Percentiles rank a stretch among this genome's conserved stretches.
phyloP scores from a whole-genome alignment of 1,284 basidiomycete species.

The Tremellales sp. region DNA sequence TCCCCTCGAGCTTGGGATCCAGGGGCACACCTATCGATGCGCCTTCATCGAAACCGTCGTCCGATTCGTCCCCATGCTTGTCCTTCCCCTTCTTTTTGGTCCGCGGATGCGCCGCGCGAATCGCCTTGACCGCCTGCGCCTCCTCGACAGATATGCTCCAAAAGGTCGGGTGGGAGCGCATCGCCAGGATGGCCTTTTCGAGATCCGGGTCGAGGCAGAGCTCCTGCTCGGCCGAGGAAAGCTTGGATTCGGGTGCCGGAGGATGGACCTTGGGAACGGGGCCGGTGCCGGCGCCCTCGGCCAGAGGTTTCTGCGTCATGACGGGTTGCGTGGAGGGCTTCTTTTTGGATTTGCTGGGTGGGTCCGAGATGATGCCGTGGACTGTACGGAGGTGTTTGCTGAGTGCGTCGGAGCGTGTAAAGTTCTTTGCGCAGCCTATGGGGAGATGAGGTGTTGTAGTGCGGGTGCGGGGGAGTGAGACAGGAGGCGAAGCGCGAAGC shows the following conservation, averaged over 20 bases:
- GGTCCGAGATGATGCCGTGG: conserved; percentile 11
- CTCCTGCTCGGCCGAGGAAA: conserved; percentile 8
- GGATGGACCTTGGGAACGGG: background rate
- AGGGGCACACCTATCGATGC: conserved; percentile 14
- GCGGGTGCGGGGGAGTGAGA: background rate
- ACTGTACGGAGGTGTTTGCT: conserved; percentile 49
- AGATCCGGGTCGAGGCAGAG: conserved; percentile 13
- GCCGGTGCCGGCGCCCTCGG: background rate
- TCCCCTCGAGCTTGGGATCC: conserved; percentile 9
- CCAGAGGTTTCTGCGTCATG: background rate
- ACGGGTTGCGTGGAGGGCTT: background rate
- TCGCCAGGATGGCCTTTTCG: conserved; percentile 9
- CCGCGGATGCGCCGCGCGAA: conserved; percentile 1
- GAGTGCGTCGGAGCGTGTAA: conserved; percentile 93
- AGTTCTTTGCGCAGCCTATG: conserved; percentile 88
- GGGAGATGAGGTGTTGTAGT: background rate
- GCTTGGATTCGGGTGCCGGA: background rate
- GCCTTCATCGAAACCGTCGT: conserved; percentile 28
- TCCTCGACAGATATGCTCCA: conserved; percentile 8
- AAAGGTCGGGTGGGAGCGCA: conserved; percentile 1
- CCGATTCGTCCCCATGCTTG: conserved; percentile 4
- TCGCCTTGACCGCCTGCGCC: conserved; percentile 1
- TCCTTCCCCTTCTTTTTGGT: background rate
- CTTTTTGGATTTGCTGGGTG: conserved; percentile 2
- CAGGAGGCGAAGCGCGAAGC: background rate